Evolutionary conservation across 225 moss, liverwort and hornwort species (phyloP).

Genomic region (Pseudoscleropodium purum): DNA sequence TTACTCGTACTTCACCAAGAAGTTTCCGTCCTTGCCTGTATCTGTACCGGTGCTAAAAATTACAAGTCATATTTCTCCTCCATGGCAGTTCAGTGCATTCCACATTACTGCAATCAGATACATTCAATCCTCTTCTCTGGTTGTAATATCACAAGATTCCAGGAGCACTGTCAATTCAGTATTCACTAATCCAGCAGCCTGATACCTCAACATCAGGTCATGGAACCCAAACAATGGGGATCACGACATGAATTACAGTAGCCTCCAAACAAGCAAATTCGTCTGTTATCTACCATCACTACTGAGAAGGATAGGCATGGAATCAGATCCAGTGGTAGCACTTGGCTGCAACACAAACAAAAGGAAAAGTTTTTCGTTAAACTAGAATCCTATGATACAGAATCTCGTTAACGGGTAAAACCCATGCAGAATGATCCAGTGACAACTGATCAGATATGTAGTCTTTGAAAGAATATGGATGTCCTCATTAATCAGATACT

Average conservation of each 20-base stretch:
- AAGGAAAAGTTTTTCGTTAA: not conserved
- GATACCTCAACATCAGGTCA: not conserved
- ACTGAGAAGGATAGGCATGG: not conserved
- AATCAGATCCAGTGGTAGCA: not conserved
- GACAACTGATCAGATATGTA: not conserved
- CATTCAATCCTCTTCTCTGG: not conserved
- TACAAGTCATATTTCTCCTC: not conserved
- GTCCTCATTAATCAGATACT: not conserved
- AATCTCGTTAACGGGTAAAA: not conserved
- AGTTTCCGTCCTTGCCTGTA: not conserved
- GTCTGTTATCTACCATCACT: slow-evolving; percentile 1
- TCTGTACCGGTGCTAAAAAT: not conserved
- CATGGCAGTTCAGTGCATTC: not conserved
- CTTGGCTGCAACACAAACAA: slow-evolving; percentile 16
- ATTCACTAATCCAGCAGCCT: not conserved
- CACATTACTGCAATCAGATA: not conserved
- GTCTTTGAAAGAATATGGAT: slow-evolving; percentile 1
- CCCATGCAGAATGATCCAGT: not conserved
- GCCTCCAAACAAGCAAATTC: not conserved
- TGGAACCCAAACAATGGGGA: not conserved
- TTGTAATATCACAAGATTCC: not conserved
- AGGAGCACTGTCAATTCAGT: not conserved
- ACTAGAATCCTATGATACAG: not conserved
- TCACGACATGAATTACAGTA: not conserved
- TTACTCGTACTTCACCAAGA: not conserved